Evolutionary conservation across 2,329 filamentous ascomycete genomes (phyloP).

Genomic region (Sphaerostilbella broomeana): DNA sequence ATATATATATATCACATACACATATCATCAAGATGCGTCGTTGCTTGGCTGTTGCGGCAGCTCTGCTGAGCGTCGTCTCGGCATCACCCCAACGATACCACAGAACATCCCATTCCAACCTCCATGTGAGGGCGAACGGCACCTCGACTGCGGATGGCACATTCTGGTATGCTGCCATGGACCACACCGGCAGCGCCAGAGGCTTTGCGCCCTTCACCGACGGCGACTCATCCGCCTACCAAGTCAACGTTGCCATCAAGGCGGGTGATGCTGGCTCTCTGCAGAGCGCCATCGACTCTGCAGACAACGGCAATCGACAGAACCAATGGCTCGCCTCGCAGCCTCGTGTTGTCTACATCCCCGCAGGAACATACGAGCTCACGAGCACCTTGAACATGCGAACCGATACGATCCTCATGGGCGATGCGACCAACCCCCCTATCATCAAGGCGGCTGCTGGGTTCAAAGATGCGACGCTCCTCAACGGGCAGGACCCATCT

Average conservation of each 20-base stretch:
- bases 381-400: slow-evolving; percentile 34
- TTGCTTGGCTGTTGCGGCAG: slow-evolving; percentile 9
- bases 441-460: slow-evolving; percentile 33
- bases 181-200: slow-evolving; percentile 30
- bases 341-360: slow-evolving; percentile 35
- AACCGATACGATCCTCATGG: slow-evolving; percentile 40
- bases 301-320: slow-evolving; percentile 27
- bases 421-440: slow-evolving; percentile 37
- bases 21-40: background rate
- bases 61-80: slow-evolving; percentile 15
- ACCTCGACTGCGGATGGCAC: slow-evolving; percentile 19
- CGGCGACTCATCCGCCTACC: slow-evolving; percentile 30
- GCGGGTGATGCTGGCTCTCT: slow-evolving; percentile 32
- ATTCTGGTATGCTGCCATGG: slow-evolving; percentile 39
- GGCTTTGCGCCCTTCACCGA: slow-evolving; percentile 34
- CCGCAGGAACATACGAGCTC: slow-evolving; percentile 36
- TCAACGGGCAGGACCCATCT: slow-evolving; percentile 31
- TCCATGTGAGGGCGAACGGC: slow-evolving; percentile 8
- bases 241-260: slow-evolving; percentile 32
- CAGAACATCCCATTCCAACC: slow-evolving; percentile 1
- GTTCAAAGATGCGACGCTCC: slow-evolving; percentile 28
- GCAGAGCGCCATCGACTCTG: slow-evolving; percentile 34
- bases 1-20: background rate
- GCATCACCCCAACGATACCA: slow-evolving; percentile 13
- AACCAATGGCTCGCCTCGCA: slow-evolving; percentile 36